phyloP scores from a whole-genome alignment of 2,329 filamentous ascomycete genomes.

The Calonectria hawksworthii region DNA sequence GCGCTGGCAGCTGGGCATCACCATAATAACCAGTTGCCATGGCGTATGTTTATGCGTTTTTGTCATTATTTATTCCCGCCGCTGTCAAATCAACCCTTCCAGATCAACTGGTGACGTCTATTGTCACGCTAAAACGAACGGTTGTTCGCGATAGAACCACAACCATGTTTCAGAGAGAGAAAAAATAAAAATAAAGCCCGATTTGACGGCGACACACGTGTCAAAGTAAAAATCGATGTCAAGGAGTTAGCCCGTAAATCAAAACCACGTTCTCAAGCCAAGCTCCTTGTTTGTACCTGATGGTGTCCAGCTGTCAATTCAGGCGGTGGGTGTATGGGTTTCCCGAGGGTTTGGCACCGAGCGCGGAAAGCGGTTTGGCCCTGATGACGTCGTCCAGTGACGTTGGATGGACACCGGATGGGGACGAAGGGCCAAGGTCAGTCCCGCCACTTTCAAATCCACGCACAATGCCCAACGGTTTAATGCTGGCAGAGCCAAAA shows the following conservation, averaged over 20 bases:
- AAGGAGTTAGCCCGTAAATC: background rate
- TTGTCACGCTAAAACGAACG: background rate
- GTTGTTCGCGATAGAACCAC: background rate
- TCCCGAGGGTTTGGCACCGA: background rate
- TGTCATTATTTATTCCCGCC: background rate
- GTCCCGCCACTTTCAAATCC: background rate
- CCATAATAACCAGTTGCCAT: background rate
- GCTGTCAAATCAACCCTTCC: background rate
- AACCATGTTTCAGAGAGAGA: background rate
- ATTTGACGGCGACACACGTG: background rate
- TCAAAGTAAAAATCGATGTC: background rate
- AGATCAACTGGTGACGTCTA: slow-evolving; percentile 1
- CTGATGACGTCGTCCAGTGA: background rate
- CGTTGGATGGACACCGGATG: background rate
- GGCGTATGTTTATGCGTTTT: background rate
- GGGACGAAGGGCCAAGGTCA: background rate
- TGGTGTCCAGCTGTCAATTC: background rate
- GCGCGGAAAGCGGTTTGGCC: background rate
- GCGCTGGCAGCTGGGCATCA: background rate
- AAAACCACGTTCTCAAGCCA: background rate
- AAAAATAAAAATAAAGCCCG: background rate
- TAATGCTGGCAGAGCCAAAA: background rate
- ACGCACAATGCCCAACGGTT: background rate
- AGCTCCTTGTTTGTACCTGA: background rate
- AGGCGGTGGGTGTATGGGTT: background rate